Percentiles rank a stretch among this genome's conserved stretches.
These are phyloP conservation scores for Entonaema liquescens DNA, from an alignment of 495 filamentous ascomycete species.

Conservation along the genomic window DNA sequence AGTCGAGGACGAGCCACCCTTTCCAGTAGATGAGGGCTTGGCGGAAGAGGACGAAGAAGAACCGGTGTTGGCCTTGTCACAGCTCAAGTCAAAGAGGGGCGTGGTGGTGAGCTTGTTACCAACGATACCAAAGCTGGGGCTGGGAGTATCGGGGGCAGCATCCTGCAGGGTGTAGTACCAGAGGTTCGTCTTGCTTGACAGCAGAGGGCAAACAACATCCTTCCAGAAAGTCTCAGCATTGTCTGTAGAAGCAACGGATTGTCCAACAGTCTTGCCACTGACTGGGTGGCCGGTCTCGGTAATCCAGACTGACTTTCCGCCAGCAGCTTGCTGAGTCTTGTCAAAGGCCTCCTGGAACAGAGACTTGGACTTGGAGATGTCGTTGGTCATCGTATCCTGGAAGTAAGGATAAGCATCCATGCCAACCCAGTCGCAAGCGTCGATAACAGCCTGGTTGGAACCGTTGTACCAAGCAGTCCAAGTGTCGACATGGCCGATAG, in stretches of 20 bases:
- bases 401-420: constrained; percentile 81
- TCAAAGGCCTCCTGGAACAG: constrained; percentile 71
- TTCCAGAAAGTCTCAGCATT: constrained; percentile 86
- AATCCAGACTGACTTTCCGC: constrained; percentile 80
- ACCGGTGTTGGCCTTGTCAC: constrained; percentile 41
- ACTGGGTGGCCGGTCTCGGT: constrained; percentile 93
- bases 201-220: constrained; percentile 74
- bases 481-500: constrained; percentile 90
- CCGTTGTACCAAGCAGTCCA: constrained; percentile 86
- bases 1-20: constrained; percentile 18
- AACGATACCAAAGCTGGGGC: constrained; percentile 74
- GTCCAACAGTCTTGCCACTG: constrained; percentile 65
- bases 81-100: constrained; percentile 71
- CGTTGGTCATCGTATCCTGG: constrained; percentile 73
- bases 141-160: constrained; percentile 61
- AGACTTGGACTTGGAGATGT: constrained; percentile 64
- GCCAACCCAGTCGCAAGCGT: constrained; percentile 78
- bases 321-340: constrained; percentile 64
- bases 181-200: constrained; percentile 68
- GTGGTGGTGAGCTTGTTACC: constrained; percentile 57
- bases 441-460: constrained; percentile 74
- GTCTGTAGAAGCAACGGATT: constrained; percentile 67
- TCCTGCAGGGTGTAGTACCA: constrained; percentile 85
- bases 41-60: constrained; percentile 34
- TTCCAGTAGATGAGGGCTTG: constrained; percentile 19